A percentile compares a stretch with the other conserved stretches of the same genome.
phyloP scores from a whole-genome alignment of 257 asterid species.

The Plantago ovata region DNA sequence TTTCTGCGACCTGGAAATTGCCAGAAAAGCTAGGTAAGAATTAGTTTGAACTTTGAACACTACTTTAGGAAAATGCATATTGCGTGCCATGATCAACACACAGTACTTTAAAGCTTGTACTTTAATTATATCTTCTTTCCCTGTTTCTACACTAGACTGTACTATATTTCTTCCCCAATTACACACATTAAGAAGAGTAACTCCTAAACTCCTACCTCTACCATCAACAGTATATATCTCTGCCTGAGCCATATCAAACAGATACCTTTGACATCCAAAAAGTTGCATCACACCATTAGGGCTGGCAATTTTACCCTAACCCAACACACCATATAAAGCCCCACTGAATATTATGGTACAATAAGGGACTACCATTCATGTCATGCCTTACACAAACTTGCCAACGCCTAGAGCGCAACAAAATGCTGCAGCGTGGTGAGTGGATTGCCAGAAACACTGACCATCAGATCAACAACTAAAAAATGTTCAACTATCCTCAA shows the following conservation, averaged over 20 bases:
- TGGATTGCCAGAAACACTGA: conserved; percentile 12
- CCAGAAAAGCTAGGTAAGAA: too few relatives aligned
- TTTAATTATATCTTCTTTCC: conserved; percentile 2
- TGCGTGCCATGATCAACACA: too few relatives aligned
- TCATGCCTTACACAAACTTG: conserved; percentile 6
- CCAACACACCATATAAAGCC: conserved; percentile 33
- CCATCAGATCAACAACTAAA: conserved; percentile 9
- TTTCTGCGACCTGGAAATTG: too few relatives aligned
- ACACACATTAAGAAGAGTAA: conserved; percentile 21
- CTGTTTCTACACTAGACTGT: conserved; percentile 29
- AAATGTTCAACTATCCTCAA: conserved; percentile 21
- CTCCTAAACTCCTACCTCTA: conserved; percentile 23
- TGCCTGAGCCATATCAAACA: conserved; percentile 23
- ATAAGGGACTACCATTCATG: conserved; percentile 32
- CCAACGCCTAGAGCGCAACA: conserved; percentile 4
- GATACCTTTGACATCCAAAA: conserved; percentile 25
- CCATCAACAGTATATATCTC: conserved; percentile 23
- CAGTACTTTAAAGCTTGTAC: too few relatives aligned
- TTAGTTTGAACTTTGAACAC: too few relatives aligned
- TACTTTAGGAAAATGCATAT: too few relatives aligned
- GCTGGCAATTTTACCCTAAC: too few relatives aligned
- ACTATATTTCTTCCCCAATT: conserved; percentile 29
- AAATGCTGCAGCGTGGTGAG: too few relatives aligned
- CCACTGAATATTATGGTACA: conserved; percentile 39
- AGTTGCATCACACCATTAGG: conserved; percentile 17